Percentiles rank a stretch among this genome's conserved stretches.
Evolutionary conservation across 306 rosid genomes (phyloP).

Genomic region (Citrullus mucosospermus): DNA sequence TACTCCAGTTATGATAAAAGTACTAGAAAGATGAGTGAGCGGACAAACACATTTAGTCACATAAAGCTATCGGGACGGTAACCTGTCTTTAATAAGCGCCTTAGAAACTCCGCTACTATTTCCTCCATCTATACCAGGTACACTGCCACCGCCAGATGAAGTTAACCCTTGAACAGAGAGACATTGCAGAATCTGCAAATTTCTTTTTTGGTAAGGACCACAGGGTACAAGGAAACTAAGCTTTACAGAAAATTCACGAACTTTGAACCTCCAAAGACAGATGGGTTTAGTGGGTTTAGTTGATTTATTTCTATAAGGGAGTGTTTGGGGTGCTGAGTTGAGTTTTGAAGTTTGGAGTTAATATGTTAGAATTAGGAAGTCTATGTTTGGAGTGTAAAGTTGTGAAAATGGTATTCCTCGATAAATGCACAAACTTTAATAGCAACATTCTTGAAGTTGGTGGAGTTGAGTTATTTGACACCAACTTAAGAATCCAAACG

Average conservation of each 20-base stretch:
- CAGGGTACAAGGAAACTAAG: background rate
- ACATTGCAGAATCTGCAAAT: constrained; percentile 73
- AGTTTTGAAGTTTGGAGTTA: too few species aligned
- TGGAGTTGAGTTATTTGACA: too few species aligned
- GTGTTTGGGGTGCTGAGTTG: too few species aligned
- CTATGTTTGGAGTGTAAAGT: too few species aligned
- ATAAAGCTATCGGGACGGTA: background rate
- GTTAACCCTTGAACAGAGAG: constrained; percentile 70
- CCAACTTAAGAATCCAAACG: too few species aligned
- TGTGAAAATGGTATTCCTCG: too few species aligned
- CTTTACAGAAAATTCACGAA: background rate
- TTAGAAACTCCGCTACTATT: constrained; percentile 86
- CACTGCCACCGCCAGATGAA: constrained; percentile 70
- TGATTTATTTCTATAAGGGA: background rate
- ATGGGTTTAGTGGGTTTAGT: background rate
- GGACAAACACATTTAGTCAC: background rate
- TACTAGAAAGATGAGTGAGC: background rate
- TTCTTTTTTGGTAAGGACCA: background rate
- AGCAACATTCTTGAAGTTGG: too few species aligned
- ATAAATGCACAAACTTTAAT: too few species aligned
- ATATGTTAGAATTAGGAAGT: too few species aligned
- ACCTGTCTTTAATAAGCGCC: constrained; percentile 89
- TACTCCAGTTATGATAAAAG: constrained; percentile 7
- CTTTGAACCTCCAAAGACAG: background rate
- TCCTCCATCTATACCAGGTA: constrained; percentile 58